A percentile compares a stretch with the other conserved stretches of the same genome.
phyloP scores from a whole-genome alignment of 1,284 basidiomycete species.

The Leccinum angustisporum region DNA sequence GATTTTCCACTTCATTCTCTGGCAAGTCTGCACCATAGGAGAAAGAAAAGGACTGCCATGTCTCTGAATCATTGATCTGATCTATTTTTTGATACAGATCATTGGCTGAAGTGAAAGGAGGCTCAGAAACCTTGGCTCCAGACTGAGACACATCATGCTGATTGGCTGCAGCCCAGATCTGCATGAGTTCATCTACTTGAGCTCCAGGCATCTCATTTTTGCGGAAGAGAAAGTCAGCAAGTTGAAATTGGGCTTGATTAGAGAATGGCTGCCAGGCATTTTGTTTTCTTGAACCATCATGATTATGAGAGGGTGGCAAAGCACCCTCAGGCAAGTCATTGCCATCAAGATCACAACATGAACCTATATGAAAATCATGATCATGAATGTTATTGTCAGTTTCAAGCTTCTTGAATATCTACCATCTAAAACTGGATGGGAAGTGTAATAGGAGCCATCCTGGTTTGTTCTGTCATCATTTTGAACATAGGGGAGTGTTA shows the following conservation, averaged over 20 bases:
- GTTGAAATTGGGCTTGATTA: background rate
- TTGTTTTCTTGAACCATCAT: background rate
- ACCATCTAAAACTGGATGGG: background rate
- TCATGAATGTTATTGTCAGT: no score
- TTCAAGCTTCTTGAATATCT: background rate
- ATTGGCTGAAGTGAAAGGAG: background rate
- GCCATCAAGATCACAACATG: background rate
- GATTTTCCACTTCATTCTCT: background rate
- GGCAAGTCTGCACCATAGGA: background rate
- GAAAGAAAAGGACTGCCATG: background rate
- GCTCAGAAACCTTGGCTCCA: background rate
- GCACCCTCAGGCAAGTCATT: background rate
- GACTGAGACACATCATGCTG: background rate
- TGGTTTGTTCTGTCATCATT: background rate
- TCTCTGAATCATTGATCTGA: background rate
- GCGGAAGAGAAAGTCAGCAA: background rate
- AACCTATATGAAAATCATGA: background rate
- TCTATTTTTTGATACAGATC: background rate
- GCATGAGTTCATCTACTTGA: background rate
- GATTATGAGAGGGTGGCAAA: background rate
- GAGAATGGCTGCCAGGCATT: background rate
- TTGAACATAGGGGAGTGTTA: background rate
- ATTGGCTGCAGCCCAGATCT: background rate
- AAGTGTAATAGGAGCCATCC: background rate
- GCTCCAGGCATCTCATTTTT: background rate